Evolutionary conservation across 441 rosid species (phyloP).

Genomic region (Aquilaria agallochum): DNA sequence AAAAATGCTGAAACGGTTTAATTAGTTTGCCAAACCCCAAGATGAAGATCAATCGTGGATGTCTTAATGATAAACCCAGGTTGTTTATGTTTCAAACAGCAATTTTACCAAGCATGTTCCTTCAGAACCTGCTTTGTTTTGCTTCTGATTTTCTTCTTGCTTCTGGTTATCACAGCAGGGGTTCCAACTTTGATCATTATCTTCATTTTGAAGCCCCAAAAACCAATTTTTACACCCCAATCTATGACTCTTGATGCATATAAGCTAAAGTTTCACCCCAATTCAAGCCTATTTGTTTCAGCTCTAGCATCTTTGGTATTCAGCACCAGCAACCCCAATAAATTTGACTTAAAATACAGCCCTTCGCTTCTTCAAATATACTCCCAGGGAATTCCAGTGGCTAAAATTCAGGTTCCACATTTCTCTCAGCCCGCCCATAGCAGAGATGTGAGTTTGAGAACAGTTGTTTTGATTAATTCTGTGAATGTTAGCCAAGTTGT

Average conservation of each 20-base stretch:
- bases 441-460: conserved; percentile 16
- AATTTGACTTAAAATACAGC: conserved; percentile 24
- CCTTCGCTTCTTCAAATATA: conserved; percentile 25
- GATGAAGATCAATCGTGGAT: conserved; percentile 5
- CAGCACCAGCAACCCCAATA: conserved; percentile 31
- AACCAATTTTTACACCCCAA: conserved; percentile 28
- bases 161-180: conserved; percentile 14
- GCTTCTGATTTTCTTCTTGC: conserved; percentile 11
- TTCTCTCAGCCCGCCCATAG: conserved; percentile 33
- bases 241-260: conserved; percentile 22
- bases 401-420: conserved; percentile 21
- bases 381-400: conserved; percentile 23
- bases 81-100: conserved; percentile 6
- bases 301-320: conserved; percentile 24
- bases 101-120: conserved; percentile 7
- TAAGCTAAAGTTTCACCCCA: conserved; percentile 17
- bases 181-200: conserved; percentile 9
- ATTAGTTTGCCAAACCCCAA: conserved; percentile 2
- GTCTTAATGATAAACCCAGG: conserved; percentile 4
- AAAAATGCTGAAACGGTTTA: not conserved
- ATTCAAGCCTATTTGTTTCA: conserved; percentile 26
- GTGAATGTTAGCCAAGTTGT: conserved; percentile 19
- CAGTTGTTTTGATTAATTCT: conserved; percentile 17
- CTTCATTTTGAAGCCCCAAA: conserved; percentile 25
- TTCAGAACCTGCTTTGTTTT: conserved; percentile 20